phyloP scores from a whole-genome alignment of 1,139 yeast species.

The Hansenula anomala region DNA sequence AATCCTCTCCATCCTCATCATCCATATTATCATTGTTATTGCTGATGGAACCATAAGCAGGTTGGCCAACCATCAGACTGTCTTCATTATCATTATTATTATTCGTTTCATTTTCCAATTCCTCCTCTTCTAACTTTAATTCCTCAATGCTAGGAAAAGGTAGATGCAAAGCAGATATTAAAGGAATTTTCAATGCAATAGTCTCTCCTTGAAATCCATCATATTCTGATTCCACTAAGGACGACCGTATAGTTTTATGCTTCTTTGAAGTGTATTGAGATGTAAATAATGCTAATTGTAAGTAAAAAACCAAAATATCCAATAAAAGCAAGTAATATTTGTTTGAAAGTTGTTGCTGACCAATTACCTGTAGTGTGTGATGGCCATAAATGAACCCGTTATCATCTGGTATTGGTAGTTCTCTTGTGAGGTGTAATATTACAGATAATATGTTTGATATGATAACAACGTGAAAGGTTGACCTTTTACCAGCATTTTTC shows the following conservation, averaged over 20 bases:
- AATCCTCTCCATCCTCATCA: no score
- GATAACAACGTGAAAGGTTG: conserved; percentile 10
- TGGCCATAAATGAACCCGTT: conserved; percentile 22
- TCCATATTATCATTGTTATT: no score
- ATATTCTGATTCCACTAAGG: conserved; percentile 8
- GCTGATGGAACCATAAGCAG: no score
- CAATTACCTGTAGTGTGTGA: conserved; percentile 19
- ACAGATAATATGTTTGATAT: conserved; percentile 7
- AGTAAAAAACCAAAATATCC: conserved; percentile 13
- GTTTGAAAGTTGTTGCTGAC: conserved; percentile 13
- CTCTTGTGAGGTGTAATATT: conserved; percentile 9
- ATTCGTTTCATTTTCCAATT: neutral
- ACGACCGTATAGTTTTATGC: conserved; percentile 1
- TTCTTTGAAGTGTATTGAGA: conserved; percentile 8
- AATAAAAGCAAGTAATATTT: conserved; percentile 11
- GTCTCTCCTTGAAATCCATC: conserved; percentile 16
- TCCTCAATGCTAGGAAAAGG: conserved; percentile 10
- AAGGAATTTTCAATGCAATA: conserved; percentile 7
- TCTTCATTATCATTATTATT: neutral
- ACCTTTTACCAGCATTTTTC: conserved; percentile 7
- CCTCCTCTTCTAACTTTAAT: conserved; percentile 12
- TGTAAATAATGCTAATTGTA: conserved; percentile 14
- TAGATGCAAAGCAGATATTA: conserved; percentile 11
- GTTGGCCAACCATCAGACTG: no score
- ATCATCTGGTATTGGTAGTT: conserved; percentile 16